These are phyloP conservation scores for Aspergillus sergii DNA, from an alignment of 2,329 filamentous ascomycete genomes.

Conservation along the genomic window DNA sequence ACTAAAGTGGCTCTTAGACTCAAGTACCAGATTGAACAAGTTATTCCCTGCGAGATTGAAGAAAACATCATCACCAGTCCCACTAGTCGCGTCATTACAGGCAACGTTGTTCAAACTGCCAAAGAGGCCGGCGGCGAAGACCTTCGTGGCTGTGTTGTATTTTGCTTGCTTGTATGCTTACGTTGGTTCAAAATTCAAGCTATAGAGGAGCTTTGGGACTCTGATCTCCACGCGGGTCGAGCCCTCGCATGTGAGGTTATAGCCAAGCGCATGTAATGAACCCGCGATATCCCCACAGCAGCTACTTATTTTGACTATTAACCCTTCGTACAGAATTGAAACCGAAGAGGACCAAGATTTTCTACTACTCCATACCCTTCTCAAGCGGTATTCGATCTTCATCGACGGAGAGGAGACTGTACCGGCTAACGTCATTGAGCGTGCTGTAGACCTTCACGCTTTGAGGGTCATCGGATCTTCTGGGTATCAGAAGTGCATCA, in stretches of 20 bases:
- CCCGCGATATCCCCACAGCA: background rate
- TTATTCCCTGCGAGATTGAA: constrained; percentile 87
- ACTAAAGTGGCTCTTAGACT: constrained; percentile 88
- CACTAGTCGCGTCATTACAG: constrained; percentile 84
- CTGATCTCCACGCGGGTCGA: constrained; percentile 76
- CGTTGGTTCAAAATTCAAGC: constrained; percentile 82
- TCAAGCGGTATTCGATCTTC: constrained; percentile 86
- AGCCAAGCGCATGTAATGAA: constrained; percentile 69
- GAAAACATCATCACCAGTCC: constrained; percentile 72
- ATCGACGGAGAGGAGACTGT: constrained; percentile 70
- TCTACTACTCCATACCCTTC: constrained; percentile 76
- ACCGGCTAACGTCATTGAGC: constrained; percentile 87
- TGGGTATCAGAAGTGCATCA: constrained; percentile 94
- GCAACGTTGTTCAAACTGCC: constrained; percentile 76
- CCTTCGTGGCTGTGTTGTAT: constrained; percentile 78
- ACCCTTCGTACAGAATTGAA: constrained; percentile 68
- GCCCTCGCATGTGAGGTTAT: constrained; percentile 87
- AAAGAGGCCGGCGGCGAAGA: constrained; percentile 78
- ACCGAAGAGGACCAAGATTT: constrained; percentile 76
- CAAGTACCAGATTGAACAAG: constrained; percentile 86
- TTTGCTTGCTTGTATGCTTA: constrained; percentile 73
- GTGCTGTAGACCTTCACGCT: constrained; percentile 89
- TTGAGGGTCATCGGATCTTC: constrained; percentile 85
- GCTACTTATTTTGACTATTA: background rate
- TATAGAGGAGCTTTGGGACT: constrained; percentile 83